These are phyloP conservation scores for Linnemannia schmuckeri DNA, from an alignment of 192 early-diverging fungal species.

Conservation along the genomic window DNA sequence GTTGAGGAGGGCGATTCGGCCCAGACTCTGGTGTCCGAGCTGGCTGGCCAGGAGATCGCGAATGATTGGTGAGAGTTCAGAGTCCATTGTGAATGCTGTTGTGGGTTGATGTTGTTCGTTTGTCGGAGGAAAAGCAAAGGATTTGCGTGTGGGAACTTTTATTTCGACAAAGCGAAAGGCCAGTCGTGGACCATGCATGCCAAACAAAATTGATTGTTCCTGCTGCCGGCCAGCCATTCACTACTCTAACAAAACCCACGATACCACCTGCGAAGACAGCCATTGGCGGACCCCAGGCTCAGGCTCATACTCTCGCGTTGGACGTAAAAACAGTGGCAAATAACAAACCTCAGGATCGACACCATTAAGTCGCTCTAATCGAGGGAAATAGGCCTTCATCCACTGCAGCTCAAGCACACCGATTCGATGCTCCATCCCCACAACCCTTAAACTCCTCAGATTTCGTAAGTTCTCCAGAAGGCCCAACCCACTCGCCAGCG, in stretches of 20 bases:
- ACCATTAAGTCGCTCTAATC: background rate
- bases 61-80: too few relatives aligned
- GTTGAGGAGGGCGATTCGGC: too few relatives aligned
- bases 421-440: background rate
- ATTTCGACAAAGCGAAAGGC: too few relatives aligned
- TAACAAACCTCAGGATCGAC: background rate
- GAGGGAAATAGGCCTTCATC: background rate
- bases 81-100: too few relatives aligned
- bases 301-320: background rate
- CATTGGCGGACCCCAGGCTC: background rate
- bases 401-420: background rate
- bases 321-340: background rate
- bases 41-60: too few relatives aligned
- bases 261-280: background rate
- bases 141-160: too few relatives aligned
- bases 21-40: too few relatives aligned
- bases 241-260: background rate
- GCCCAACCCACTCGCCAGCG: background rate
- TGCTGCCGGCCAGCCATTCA: too few relatives aligned
- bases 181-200: too few relatives aligned
- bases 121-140: too few relatives aligned
- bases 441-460: background rate
- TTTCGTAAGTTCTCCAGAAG: background rate
- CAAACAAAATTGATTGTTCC: too few relatives aligned
- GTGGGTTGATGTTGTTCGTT: too few relatives aligned